A percentile compares a stretch with the other conserved stretches of the same genome.
Conservation (phyloP, 2,329 filamentous ascomycete genomes). For the Teratosphaeriaceae sp. region DNA sequence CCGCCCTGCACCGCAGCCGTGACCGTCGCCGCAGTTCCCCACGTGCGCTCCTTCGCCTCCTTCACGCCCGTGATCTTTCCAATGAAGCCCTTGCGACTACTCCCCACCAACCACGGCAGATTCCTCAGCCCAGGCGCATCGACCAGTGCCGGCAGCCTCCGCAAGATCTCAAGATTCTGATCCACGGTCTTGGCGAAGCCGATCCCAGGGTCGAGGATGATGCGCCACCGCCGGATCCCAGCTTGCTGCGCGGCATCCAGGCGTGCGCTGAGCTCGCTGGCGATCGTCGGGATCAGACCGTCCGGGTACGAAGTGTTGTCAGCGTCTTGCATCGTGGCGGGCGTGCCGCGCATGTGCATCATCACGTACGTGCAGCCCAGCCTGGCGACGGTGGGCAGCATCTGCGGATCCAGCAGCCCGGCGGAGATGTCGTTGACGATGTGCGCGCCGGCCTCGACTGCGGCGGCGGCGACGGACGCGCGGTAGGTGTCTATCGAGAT, state of each 20-base stretch:
- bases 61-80: slow-evolving; percentile 72
- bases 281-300: slow-evolving; percentile 60
- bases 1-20: slow-evolving; percentile 79
- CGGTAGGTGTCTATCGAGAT: slow-evolving; percentile 94
- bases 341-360: slow-evolving; percentile 92
- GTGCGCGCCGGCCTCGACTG: slow-evolving; percentile 75
- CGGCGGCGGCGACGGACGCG: slow-evolving; percentile 69
- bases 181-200: slow-evolving; percentile 81
- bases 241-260: slow-evolving; percentile 70
- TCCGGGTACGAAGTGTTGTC: slow-evolving; percentile 53
- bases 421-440: slow-evolving; percentile 94
- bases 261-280: slow-evolving; percentile 61
- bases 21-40: slow-evolving; percentile 85
- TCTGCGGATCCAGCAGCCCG: slow-evolving; percentile 67
- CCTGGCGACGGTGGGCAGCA: slow-evolving; percentile 73
- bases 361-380: slow-evolving; percentile 73
- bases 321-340: slow-evolving; percentile 68
- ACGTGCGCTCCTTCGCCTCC: slow-evolving; percentile 62
- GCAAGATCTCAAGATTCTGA: slow-evolving; percentile 77
- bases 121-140: slow-evolving; percentile 58
- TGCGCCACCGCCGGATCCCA: slow-evolving; percentile 85
- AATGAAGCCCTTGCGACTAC: slow-evolving; percentile 85
- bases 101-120: slow-evolving; percentile 82
- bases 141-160: slow-evolving; percentile 60
- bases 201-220: slow-evolving; percentile 87